Conservation (phyloP, 306 rosid species). For the Delonix regia region DNA sequence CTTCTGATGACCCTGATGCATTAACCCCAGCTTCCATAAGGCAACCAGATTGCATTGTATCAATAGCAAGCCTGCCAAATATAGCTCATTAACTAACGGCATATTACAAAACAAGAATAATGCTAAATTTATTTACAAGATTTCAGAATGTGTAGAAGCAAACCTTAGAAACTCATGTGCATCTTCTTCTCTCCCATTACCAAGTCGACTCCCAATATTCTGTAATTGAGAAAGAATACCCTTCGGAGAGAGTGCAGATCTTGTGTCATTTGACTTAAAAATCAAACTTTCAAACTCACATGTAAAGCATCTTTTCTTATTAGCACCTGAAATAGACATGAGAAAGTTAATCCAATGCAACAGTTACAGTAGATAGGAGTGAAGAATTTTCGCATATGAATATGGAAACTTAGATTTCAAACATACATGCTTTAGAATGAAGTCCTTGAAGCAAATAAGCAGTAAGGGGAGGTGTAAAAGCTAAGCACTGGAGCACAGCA, state of each 20-base stretch:
- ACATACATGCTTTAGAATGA: slow-evolving; percentile 86
- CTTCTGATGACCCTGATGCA: slow-evolving; percentile 60
- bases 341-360: slow-evolving; percentile 29
- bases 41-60: slow-evolving; percentile 87
- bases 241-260: slow-evolving; percentile 72
- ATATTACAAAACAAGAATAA: slow-evolving; percentile 23
- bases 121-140: neutral
- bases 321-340: slow-evolving; percentile 61
- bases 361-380: slow-evolving; percentile 12
- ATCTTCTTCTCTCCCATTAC: slow-evolving; percentile 94
- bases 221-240: slow-evolving; percentile 75
- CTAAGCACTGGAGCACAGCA: slow-evolving; percentile 94
- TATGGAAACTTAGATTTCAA: slow-evolving; percentile 25
- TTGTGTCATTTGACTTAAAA: slow-evolving; percentile 69
- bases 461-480: slow-evolving; percentile 92
- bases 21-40: slow-evolving; percentile 66
- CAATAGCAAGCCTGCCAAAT: slow-evolving; percentile 74
- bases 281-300: slow-evolving; percentile 89
- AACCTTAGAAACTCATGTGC: slow-evolving; percentile 97
- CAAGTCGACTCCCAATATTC: slow-evolving; percentile 81
- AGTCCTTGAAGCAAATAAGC: slow-evolving; percentile 88
- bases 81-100: slow-evolving; percentile 21
- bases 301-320: slow-evolving; percentile 77
- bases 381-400: slow-evolving; percentile 3
- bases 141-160: slow-evolving; percentile 22